These are phyloP conservation scores for Cladorrhinum samala DNA, from an alignment of 495 filamentous ascomycete genomes.

Conservation along the genomic window DNA sequence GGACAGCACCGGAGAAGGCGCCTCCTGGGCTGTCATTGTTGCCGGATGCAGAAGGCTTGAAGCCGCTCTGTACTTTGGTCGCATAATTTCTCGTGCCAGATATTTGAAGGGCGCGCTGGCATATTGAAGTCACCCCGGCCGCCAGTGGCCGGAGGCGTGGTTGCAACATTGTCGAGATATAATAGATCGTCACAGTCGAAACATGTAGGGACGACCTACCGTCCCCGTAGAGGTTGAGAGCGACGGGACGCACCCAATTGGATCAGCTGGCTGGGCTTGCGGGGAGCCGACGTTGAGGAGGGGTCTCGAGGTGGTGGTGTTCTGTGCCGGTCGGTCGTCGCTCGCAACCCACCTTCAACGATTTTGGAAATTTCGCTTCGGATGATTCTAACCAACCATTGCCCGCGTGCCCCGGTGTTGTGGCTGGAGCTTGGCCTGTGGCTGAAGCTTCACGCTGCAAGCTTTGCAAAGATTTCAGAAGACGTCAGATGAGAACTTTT, in stretches of 20 bases:
- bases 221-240: too few relatives aligned
- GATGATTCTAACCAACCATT: not conserved
- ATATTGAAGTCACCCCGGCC: conserved; percentile 16
- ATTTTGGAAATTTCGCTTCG: conserved; percentile 16
- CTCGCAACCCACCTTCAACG: not conserved
- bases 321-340: not conserved
- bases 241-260: conserved; percentile 13
- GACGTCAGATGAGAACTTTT: not conserved
- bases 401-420: conserved; percentile 5
- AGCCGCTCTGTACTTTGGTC: conserved; percentile 8
- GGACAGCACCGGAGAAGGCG: conserved; percentile 7
- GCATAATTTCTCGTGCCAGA: conserved; percentile 22
- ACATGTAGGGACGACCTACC: conserved; percentile 10
- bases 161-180: conserved; percentile 25
- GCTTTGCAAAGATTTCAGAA: too few relatives aligned
- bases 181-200: conserved; percentile 9
- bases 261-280: not conserved
- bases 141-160: conserved; percentile 25
- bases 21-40: not conserved
- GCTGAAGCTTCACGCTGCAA: too few relatives aligned
- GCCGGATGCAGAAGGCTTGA: not conserved
- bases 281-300: not conserved
- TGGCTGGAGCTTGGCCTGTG: too few relatives aligned
- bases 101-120: conserved; percentile 16
- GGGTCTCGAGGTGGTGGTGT: not conserved